Percentiles rank a stretch among this genome's conserved stretches.
phyloP scores from a whole-genome alignment of 345 rosid species.

The Salix caprea region DNA sequence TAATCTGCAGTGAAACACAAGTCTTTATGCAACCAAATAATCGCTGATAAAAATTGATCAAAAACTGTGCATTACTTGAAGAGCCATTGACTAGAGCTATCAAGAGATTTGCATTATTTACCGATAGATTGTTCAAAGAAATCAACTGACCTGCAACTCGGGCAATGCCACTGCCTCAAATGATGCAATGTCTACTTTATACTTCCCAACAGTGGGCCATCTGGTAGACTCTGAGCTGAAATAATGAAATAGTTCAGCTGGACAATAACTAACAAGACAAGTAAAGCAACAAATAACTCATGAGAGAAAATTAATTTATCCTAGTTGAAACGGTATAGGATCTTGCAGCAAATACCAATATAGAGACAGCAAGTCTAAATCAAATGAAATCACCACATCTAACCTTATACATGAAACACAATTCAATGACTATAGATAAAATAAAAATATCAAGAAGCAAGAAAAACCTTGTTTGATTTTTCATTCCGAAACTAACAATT shows the following conservation, averaged over 20 bases:
- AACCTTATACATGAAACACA: too few species aligned
- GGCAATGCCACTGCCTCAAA: slow-evolving; percentile 73
- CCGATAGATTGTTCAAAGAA: not conserved
- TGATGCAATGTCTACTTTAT: slow-evolving; percentile 58
- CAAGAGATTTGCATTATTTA: too few species aligned
- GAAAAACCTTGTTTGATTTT: too few species aligned
- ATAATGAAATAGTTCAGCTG: slow-evolving; percentile 7
- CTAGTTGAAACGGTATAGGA: too few species aligned
- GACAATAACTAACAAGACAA: not conserved
- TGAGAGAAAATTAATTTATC: not conserved
- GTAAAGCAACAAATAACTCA: not conserved
- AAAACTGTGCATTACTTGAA: not conserved
- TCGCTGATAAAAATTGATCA: not conserved
- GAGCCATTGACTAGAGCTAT: too few species aligned
- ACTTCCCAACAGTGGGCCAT: slow-evolving; percentile 73
- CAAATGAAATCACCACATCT: too few species aligned
- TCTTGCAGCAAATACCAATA: too few species aligned
- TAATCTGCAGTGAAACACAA: slow-evolving; percentile 30
- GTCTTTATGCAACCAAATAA: not conserved
- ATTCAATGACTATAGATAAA: too few species aligned
- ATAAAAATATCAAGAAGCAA: too few species aligned
- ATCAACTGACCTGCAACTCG: slow-evolving; percentile 49
- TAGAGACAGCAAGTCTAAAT: too few species aligned
- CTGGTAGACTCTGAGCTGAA: slow-evolving; percentile 49
- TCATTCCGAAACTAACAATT: too few species aligned